Evolutionary conservation across 2,329 filamentous ascomycete species (phyloP).

Genomic region (Fragosphaeria purpurea): DNA sequence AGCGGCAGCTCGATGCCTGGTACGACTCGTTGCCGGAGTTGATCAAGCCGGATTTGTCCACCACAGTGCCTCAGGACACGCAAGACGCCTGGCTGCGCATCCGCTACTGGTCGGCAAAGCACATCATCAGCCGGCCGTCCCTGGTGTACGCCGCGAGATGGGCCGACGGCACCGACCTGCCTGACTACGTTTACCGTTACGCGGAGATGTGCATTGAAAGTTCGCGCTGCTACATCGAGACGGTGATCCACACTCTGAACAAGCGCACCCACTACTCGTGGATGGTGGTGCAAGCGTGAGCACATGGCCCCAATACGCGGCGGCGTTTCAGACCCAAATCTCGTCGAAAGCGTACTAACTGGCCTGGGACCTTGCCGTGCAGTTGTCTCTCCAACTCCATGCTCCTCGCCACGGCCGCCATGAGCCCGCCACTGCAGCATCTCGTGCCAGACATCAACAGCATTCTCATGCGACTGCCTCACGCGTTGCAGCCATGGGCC

Average conservation of each 20-base stretch:
- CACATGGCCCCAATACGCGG: too few relatives aligned
- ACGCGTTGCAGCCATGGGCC: not conserved
- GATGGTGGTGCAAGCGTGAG: not conserved
- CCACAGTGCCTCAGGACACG: not conserved
- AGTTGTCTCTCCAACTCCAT: not conserved
- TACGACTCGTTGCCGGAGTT: slow-evolving; percentile 15
- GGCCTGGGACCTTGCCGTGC: too few relatives aligned
- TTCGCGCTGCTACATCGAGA: not conserved
- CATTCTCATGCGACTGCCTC: too few relatives aligned
- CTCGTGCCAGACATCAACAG: not conserved
- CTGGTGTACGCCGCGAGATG: not conserved
- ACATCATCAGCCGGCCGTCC: slow-evolving; percentile 1
- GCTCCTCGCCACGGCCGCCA: not conserved
- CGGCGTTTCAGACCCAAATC: too few relatives aligned
- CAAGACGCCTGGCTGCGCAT: not conserved
- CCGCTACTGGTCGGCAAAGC: not conserved
- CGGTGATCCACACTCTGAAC: not conserved
- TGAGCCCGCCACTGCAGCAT: not conserved
- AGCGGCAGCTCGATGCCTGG: slow-evolving; percentile 17
- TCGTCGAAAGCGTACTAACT: too few relatives aligned
- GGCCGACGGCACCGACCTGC: not conserved
- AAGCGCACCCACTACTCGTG: not conserved
- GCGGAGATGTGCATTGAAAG: not conserved
- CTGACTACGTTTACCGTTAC: not conserved
- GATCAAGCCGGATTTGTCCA: slow-evolving; percentile 16